Evolutionary conservation across 2,329 filamentous ascomycete genomes (phyloP).

Genomic region (Didymella glomerata): DNA sequence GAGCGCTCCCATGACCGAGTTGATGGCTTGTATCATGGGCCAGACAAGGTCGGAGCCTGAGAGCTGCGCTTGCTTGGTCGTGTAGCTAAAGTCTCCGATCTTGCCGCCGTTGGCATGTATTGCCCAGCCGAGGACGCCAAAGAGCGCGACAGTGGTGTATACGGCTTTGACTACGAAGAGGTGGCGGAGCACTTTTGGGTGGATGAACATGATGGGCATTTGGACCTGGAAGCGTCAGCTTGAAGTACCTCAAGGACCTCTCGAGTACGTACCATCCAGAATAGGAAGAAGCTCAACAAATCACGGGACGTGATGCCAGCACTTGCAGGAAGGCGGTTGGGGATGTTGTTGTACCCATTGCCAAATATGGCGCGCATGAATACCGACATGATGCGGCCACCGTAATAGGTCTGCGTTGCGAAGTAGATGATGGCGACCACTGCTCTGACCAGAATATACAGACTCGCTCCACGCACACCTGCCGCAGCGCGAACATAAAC

Average conservation of each 20-base stretch:
- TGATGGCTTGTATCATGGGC: slow-evolving; percentile 34
- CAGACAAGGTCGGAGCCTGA: slow-evolving; percentile 30
- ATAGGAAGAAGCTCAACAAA: slow-evolving; percentile 41
- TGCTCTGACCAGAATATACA: slow-evolving; percentile 31
- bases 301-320: slow-evolving; percentile 51
- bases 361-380: slow-evolving; percentile 34
- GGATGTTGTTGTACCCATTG: slow-evolving; percentile 43
- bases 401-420: slow-evolving; percentile 32
- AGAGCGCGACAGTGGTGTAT: slow-evolving; percentile 24
- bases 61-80: slow-evolving; percentile 26
- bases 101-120: slow-evolving; percentile 35
- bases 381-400: slow-evolving; percentile 31
- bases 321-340: slow-evolving; percentile 56
- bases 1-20: slow-evolving; percentile 33
- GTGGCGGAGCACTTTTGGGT: slow-evolving; percentile 33
- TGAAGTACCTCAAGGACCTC: not conserved
- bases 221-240: slow-evolving; percentile 24
- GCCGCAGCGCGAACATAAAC: slow-evolving; percentile 31
- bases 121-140: slow-evolving; percentile 32
- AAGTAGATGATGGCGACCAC: slow-evolving; percentile 34
- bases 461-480: slow-evolving; percentile 29
- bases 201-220: slow-evolving; percentile 41
- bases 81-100: slow-evolving; percentile 29
- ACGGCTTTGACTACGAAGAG: slow-evolving; percentile 34
- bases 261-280: slow-evolving; percentile 27